phyloP scores from a whole-genome alignment of 164 flowering plant genomes.

The Annona cherimola region DNA sequence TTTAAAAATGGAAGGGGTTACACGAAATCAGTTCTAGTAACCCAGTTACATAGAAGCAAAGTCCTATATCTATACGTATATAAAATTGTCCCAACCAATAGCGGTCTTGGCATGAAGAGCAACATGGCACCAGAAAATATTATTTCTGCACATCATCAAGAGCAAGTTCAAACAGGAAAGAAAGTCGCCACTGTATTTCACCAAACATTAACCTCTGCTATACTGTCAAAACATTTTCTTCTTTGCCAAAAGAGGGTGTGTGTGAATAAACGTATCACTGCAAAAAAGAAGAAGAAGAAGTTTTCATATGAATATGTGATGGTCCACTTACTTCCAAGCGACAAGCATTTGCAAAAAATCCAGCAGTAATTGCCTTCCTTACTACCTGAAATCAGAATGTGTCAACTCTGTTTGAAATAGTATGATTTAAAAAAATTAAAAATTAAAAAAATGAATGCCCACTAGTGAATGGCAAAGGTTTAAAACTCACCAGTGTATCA shows the following conservation, averaged over 20 bases:
- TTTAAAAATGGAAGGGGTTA: too few relatives aligned
- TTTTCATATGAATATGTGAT: neutral
- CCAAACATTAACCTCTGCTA: neutral
- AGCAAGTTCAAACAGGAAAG: neutral
- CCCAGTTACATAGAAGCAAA: too few relatives aligned
- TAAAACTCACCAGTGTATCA: constrained; percentile 53
- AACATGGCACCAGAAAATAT: neutral
- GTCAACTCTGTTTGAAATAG: neutral
- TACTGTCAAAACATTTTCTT: too few relatives aligned
- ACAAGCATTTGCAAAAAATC: constrained; percentile 98
- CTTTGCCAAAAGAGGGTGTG: too few relatives aligned
- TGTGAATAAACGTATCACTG: too few relatives aligned
- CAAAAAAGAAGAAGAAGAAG: too few relatives aligned
- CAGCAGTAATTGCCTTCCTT: constrained; percentile 83
- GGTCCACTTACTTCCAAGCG: constrained; percentile 56
- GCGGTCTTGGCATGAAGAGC: neutral
- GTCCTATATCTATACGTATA: too few relatives aligned
- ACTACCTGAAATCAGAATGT: constrained; percentile 45
- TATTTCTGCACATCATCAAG: neutral
- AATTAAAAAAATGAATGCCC: neutral
- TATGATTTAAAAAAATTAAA: neutral
- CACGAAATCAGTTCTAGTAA: too few relatives aligned
- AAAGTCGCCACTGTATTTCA: neutral
- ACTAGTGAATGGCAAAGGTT: neutral
- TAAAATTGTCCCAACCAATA: neutral